Percentiles rank a stretch among this genome's conserved stretches.
Conservation (phyloP, 352 stramenopile species). For the Globisporangium irregulare region DNA sequence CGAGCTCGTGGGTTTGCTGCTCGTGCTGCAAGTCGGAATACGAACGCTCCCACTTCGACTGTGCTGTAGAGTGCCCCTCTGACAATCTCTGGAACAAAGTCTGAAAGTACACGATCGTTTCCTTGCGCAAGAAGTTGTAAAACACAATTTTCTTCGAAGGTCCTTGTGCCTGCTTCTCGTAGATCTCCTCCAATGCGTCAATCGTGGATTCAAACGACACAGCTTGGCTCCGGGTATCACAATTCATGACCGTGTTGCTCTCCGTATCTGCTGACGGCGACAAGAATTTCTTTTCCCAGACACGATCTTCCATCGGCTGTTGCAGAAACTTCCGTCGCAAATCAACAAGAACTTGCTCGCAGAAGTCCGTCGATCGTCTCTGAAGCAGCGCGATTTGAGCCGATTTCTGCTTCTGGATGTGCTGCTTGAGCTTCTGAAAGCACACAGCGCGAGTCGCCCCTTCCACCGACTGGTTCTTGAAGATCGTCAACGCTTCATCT, state of each 20-base stretch:
- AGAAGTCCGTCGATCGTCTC: slow-evolving; percentile 51
- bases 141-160: slow-evolving; percentile 68
- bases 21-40: slow-evolving; percentile 34
- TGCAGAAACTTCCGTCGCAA: slow-evolving; percentile 39
- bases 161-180: slow-evolving; percentile 56
- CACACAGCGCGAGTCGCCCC: slow-evolving; percentile 47
- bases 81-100: slow-evolving; percentile 40
- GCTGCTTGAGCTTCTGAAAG: slow-evolving; percentile 75
- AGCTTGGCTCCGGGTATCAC: background rate
- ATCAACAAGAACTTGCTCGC: slow-evolving; percentile 37
- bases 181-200: slow-evolving; percentile 44
- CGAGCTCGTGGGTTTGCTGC: slow-evolving; percentile 32
- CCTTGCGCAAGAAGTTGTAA: slow-evolving; percentile 61
- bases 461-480: slow-evolving; percentile 71
- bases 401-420: slow-evolving; percentile 62
- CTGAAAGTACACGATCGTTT: slow-evolving; percentile 53
- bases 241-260: background rate
- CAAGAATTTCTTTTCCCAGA: slow-evolving; percentile 34
- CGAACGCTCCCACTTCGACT: slow-evolving; percentile 26
- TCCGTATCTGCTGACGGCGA: background rate
- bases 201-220: slow-evolving; percentile 35
- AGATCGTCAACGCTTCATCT: slow-evolving; percentile 61
- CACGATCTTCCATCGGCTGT: slow-evolving; percentile 35
- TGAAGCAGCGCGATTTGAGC: slow-evolving; percentile 55
- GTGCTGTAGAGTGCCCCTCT: slow-evolving; percentile 21